Conservation (phyloP, 164 flowering plant genomes). For the Dillenia suffruticosa region DNA sequence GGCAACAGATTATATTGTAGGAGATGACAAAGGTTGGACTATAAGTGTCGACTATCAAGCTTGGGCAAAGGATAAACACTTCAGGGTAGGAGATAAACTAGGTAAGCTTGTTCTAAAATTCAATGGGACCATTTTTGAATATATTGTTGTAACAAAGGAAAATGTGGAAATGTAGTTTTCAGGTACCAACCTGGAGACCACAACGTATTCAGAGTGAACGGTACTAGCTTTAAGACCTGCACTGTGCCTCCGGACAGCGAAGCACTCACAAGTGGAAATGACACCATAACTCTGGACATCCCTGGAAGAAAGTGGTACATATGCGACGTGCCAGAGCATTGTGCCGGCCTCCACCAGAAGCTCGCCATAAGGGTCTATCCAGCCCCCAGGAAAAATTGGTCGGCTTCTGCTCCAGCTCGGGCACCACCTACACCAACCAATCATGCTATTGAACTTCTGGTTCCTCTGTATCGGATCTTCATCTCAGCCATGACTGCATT, state of each 20-base stretch:
- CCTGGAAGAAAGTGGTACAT: too few relatives aligned
- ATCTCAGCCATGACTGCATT: background rate
- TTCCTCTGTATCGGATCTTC: background rate
- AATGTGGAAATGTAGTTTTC: slow-evolving; percentile 4
- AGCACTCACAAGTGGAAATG: slow-evolving; percentile 3
- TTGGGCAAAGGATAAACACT: background rate
- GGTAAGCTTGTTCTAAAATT: background rate
- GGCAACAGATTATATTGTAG: slow-evolving; percentile 4
- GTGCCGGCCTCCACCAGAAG: too few relatives aligned
- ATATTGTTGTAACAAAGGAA: too few relatives aligned
- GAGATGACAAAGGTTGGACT: background rate
- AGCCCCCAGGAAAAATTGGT: too few relatives aligned
- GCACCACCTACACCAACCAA: slow-evolving; percentile 2
- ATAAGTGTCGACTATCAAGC: too few relatives aligned
- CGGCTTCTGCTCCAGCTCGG: background rate
- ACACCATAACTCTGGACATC: background rate
- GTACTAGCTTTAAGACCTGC: slow-evolving; percentile 2
- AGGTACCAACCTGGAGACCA: background rate
- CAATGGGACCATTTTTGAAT: too few relatives aligned
- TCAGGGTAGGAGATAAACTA: background rate
- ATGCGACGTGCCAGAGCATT: too few relatives aligned
- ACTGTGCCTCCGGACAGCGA: background rate
- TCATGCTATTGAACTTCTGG: slow-evolving; percentile 1
- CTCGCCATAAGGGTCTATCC: too few relatives aligned
- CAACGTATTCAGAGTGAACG: slow-evolving; percentile 10